A percentile compares a stretch with the other conserved stretches of the same genome.
phyloP scores from a whole-genome alignment of 441 rosid genomes.

The Dalechampia spathulata region DNA sequence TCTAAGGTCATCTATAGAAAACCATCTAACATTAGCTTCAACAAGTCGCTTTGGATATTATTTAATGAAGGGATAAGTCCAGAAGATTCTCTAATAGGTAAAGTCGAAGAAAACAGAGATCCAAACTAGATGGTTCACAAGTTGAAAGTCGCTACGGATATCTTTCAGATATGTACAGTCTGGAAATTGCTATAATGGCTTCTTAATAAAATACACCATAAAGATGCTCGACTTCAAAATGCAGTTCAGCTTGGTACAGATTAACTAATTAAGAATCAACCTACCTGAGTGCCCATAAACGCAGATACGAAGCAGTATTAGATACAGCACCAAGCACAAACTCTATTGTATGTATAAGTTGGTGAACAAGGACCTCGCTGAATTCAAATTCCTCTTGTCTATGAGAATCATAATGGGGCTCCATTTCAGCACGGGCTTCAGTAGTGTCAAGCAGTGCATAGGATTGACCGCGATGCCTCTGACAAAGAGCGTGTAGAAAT shows the following conservation, averaged over 20 bases:
- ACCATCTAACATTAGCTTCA: no score
- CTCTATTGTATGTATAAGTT: constrained; percentile 92
- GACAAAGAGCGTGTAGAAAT: constrained; percentile 8
- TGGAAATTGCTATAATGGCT: not conserved
- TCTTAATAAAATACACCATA: not conserved
- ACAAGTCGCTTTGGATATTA: no score
- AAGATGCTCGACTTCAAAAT: not conserved
- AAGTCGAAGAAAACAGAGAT: no score
- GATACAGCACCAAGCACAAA: constrained; percentile 96
- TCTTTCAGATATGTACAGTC: not conserved
- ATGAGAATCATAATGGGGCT: constrained; percentile 39
- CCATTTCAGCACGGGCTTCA: constrained; percentile 55
- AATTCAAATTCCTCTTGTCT: constrained; percentile 85
- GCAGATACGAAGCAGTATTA: constrained; percentile 93
- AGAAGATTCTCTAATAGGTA: no score
- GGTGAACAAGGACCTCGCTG: constrained; percentile 87
- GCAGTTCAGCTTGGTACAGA: constrained; percentile 7
- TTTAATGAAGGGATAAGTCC: no score
- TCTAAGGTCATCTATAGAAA: not conserved
- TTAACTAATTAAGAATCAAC: constrained; percentile 27
- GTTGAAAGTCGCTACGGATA: no score
- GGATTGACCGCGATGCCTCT: constrained; percentile 77
- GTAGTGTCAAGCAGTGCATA: constrained; percentile 43
- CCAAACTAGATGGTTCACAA: no score
- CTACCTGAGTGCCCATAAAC: constrained; percentile 99